Evolutionary conservation across 1,284 basidiomycete genomes (phyloP).

Genomic region (Clitocybe nebularis): DNA sequence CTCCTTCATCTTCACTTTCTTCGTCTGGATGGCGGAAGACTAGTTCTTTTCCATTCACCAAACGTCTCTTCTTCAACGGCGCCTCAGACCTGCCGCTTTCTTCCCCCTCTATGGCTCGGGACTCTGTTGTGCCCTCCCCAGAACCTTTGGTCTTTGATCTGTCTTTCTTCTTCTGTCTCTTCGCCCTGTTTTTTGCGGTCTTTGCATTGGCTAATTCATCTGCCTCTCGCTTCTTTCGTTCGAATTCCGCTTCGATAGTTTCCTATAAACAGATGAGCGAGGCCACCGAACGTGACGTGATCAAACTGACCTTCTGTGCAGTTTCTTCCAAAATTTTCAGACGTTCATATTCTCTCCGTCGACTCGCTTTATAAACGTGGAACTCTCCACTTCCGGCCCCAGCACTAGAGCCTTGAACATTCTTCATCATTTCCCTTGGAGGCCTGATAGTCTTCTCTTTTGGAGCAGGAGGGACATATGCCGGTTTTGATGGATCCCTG

Average conservation of each 20-base stretch:
- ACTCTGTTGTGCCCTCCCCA: slow-evolving; percentile 15
- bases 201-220: slow-evolving; percentile 74
- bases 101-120: slow-evolving; percentile 3
- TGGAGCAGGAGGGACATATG: slow-evolving; percentile 68
- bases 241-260: slow-evolving; percentile 60
- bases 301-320: slow-evolving; percentile 57
- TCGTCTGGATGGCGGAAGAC: slow-evolving; percentile 54
- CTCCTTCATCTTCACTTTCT: slow-evolving; percentile 39
- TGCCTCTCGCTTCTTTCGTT: slow-evolving; percentile 57
- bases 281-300: not conserved
- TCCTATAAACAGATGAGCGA: slow-evolving; percentile 45
- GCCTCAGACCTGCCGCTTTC: slow-evolving; percentile 6
- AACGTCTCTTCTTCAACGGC: slow-evolving; percentile 25
- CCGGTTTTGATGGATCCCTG: slow-evolving; percentile 81
- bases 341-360: slow-evolving; percentile 93
- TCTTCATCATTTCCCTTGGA: slow-evolving; percentile 96
- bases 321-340: slow-evolving; percentile 88
- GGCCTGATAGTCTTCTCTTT: slow-evolving; percentile 78
- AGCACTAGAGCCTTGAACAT: slow-evolving; percentile 91
- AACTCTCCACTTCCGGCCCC: slow-evolving; percentile 95
- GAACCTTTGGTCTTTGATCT: slow-evolving; percentile 45
- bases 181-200: slow-evolving; percentile 90
- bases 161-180: slow-evolving; percentile 87
- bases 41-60: slow-evolving; percentile 55
- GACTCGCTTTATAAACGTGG: slow-evolving; percentile 96